These are phyloP conservation scores for Fraxinus ornus DNA, from an alignment of 305 asterid species.

Conservation along the genomic window DNA sequence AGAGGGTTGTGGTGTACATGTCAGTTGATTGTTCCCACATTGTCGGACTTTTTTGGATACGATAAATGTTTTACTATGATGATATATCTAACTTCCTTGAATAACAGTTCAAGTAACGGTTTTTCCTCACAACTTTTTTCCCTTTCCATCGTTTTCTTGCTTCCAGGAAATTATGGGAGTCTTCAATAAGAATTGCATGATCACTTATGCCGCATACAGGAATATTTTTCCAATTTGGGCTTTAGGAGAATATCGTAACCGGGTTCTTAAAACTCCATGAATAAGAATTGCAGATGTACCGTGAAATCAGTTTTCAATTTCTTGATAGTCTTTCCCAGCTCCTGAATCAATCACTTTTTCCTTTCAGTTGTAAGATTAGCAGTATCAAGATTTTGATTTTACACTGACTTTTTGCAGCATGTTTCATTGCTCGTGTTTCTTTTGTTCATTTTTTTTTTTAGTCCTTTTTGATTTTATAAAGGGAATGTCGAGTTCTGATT, in stretches of 20 bases:
- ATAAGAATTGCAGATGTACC: slow-evolving; percentile 4
- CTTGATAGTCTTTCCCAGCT: background rate
- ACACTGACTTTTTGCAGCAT: background rate
- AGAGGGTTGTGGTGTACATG: background rate
- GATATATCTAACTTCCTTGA: background rate
- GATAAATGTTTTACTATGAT: background rate
- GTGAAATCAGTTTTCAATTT: slow-evolving; percentile 5
- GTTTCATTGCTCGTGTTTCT: background rate
- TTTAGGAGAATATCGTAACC: slow-evolving; percentile 20
- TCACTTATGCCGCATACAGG: slow-evolving; percentile 14
- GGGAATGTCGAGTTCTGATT: background rate
- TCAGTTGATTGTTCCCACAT: background rate
- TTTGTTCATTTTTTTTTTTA: too few species aligned
- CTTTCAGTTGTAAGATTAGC: background rate
- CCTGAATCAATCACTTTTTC: background rate
- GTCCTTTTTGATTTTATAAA: background rate
- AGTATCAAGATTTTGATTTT: background rate
- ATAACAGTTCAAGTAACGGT: background rate
- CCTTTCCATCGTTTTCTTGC: background rate
- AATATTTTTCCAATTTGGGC: slow-evolving; percentile 30
- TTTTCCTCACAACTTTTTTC: background rate
- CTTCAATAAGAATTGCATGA: slow-evolving; percentile 17
- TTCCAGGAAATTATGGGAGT: slow-evolving; percentile 21
- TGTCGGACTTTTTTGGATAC: background rate
- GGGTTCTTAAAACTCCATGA: slow-evolving; percentile 23